Base-by-base conservation (phyloP, 345 rosid species). In the Eucalyptus globulus region DNA sequence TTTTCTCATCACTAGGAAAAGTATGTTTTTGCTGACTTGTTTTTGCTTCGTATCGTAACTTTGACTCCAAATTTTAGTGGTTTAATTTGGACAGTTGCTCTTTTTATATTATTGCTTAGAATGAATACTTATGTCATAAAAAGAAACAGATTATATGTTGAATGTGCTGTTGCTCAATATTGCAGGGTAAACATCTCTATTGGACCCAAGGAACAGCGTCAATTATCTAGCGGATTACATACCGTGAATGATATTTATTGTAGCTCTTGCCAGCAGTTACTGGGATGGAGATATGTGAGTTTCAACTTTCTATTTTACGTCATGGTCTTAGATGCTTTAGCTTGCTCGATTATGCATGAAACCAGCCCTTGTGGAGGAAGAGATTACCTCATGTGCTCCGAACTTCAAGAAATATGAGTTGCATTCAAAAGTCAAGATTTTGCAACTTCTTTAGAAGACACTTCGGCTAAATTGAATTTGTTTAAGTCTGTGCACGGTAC, bases 211-310 rank as follows among this genome's bases (percentile, higher is more conserved):
- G 93, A 93, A 89, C 90, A 91, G 43, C 90, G 93, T 50, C 53
- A 56, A 49, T 89, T 93, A 19, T 14, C 34, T 6, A 93, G 89
- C 31, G 93, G 94, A 87, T 90, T 90, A 91, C 94, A 92, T 80
- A 88, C 62, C 29, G 93, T 93, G 40, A 92, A 87, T 49, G 94
- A 93, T 87, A 90, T 93, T 87, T 92, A 88, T 31, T 93, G 94
- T 88, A 91, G 94, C 91, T 93, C 93, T 83, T 93, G 93, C 90
- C 94, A 89, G 47, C 92, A 92, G 86, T 76, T 93, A 19, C 65
- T 93, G 37, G 93, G 94, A 45, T 93, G 94, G 93, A 91, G 88
- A 93, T 92, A 93, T 89, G 93, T 91, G 89, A 90, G 94, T 90
- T 88, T 86, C 49, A 80, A 24, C 58, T 90, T 80, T 3, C 60